These are phyloP conservation scores for Epichloe festucae DNA, from an alignment of 2,329 filamentous ascomycete species.

Conservation along the genomic window DNA sequence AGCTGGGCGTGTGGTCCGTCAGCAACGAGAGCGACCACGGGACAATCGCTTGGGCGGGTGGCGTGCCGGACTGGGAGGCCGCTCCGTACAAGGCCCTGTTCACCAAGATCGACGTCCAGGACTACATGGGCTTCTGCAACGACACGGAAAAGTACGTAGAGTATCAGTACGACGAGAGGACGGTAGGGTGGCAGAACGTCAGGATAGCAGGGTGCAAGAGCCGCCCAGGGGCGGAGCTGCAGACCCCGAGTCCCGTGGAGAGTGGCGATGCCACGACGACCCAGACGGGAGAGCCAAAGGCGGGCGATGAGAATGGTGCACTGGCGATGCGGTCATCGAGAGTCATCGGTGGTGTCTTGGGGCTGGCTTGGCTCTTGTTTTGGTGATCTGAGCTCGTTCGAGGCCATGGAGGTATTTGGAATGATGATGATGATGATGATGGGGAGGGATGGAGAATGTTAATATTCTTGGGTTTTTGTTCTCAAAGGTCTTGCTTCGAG, in stretches of 20 bases:
- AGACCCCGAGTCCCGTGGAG: slow-evolving; percentile 3
- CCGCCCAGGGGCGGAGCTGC: slow-evolving; percentile 7
- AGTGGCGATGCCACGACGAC: slow-evolving; percentile 2
- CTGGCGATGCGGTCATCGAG: neutral
- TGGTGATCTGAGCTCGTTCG: neutral
- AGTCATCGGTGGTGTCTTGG: slow-evolving; percentile 6
- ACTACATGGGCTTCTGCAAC: slow-evolving; percentile 18
- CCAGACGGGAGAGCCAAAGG: neutral
- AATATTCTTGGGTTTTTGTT: too few relatives aligned
- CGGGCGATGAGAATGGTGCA: slow-evolving; percentile 4
- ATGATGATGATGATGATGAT: too few relatives aligned
- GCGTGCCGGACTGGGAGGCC: slow-evolving; percentile 24
- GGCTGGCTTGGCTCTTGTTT: slow-evolving; percentile 8
- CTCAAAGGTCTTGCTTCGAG: too few relatives aligned
- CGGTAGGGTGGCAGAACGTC: slow-evolving; percentile 17
- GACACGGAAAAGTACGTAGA: slow-evolving; percentile 10
- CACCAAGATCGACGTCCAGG: slow-evolving; percentile 14
- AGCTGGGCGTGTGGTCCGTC: slow-evolving; percentile 45
- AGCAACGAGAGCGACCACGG: slow-evolving; percentile 39
- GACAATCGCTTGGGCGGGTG: slow-evolving; percentile 56
- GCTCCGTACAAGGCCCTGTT: slow-evolving; percentile 16
- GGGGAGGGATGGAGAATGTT: too few relatives aligned
- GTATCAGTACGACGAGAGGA: slow-evolving; percentile 17
- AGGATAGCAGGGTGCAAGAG: slow-evolving; percentile 15
- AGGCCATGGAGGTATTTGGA: neutral